Conservation (phyloP, 78 protist genomes). For the Blattamonas nauphoetae region DNA sequence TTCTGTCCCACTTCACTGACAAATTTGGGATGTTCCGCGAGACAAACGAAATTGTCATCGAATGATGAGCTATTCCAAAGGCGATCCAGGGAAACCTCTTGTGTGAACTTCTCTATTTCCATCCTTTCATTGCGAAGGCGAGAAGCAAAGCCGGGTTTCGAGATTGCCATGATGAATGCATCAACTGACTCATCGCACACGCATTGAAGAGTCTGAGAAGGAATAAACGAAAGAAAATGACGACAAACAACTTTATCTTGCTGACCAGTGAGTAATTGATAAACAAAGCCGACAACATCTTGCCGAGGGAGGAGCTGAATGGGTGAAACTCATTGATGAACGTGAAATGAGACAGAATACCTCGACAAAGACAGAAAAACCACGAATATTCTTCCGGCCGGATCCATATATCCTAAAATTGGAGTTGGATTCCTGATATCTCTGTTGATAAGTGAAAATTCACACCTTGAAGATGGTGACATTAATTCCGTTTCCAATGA, state of each 20-base stretch:
- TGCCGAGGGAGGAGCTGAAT: not conserved
- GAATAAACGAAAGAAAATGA: not conserved
- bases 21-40: not conserved
- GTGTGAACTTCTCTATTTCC: not conserved
- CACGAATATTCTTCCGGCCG: not conserved
- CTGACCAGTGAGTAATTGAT: not conserved
- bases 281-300: not conserved
- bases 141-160: not conserved
- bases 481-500: not conserved
- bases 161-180: not conserved
- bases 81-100: not conserved
- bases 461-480: not conserved
- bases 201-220: not conserved
- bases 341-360: not conserved
- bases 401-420: not conserved
- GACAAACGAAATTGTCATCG: not conserved
- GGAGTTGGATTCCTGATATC: not conserved
- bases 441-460: not conserved
- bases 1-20: not conserved
- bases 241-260: not conserved
- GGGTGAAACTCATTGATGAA: not conserved
- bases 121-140: not conserved
- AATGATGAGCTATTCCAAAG: no score
- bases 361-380: not conserved
- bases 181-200: not conserved